These are phyloP conservation scores for Berberis vulgaris DNA, from an alignment of 164 flowering plant species.

Conservation along the genomic window DNA sequence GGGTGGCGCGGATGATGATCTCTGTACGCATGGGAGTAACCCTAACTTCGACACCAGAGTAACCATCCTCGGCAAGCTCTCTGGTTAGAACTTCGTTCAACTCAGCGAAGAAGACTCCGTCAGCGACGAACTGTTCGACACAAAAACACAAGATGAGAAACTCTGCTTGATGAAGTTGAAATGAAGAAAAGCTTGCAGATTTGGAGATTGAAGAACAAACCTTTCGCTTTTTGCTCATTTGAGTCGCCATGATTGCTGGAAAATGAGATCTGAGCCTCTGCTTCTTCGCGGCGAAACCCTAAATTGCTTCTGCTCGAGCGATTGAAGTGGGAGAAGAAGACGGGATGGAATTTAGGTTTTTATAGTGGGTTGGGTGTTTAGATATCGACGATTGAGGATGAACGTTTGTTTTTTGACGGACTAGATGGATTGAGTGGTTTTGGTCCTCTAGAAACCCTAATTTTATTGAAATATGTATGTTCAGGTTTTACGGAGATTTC, in stretches of 20 bases:
- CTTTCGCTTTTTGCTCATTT: conserved; percentile 66
- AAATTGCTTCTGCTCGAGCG: too few species aligned
- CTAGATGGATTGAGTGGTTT: too few species aligned
- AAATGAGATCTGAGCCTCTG: background rate
- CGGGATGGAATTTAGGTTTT: too few species aligned
- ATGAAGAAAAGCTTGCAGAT: background rate
- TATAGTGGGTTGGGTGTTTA: too few species aligned
- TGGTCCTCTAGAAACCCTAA: too few species aligned
- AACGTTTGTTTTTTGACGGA: too few species aligned
- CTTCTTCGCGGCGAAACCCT: too few species aligned
- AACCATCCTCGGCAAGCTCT: conserved; percentile 70
- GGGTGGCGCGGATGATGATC: conserved; percentile 64
- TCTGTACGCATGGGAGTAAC: conserved; percentile 73
- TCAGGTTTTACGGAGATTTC: too few species aligned
- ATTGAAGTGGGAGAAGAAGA: too few species aligned
- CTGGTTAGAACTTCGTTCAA: conserved; percentile 52
- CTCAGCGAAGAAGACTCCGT: conserved; percentile 63
- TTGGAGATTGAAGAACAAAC: conserved; percentile 11
- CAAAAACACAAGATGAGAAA: background rate
- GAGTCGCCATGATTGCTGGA: conserved; percentile 37
- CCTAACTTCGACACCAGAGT: conserved; percentile 68
- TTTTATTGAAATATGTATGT: too few species aligned
- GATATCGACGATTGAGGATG: too few species aligned
- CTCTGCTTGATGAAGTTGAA: background rate
- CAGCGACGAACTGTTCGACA: conserved; percentile 45